Conservation (phyloP, 1,284 basidiomycete genomes). For the Tetrapyrgos nigripes region DNA sequence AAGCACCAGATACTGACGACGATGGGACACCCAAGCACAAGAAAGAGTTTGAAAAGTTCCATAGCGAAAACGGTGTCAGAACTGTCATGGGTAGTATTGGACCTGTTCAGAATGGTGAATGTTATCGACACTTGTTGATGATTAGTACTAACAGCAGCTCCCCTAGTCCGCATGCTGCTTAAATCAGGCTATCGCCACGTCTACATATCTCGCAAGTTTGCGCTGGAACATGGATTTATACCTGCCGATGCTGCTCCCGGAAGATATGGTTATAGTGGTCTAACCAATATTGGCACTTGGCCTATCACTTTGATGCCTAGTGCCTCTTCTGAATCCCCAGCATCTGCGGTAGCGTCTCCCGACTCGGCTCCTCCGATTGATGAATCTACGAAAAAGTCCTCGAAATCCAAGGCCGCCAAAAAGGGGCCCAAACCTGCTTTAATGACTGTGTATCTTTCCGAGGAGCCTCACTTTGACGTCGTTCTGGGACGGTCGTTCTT, state of each 20-base stretch:
- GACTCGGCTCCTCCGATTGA: constrained; percentile 16
- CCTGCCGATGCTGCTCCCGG: constrained; percentile 84
- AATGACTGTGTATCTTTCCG: constrained; percentile 80
- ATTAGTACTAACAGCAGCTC: constrained; percentile 9
- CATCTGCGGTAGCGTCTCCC: constrained; percentile 32
- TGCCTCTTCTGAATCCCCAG: constrained; percentile 33
- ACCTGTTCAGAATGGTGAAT: constrained; percentile 83
- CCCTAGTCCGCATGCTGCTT: constrained; percentile 88
- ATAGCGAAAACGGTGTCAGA: constrained; percentile 90
- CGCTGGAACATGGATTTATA: constrained; percentile 88
- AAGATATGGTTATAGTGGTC: constrained; percentile 85
- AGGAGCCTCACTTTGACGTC: constrained; percentile 97
- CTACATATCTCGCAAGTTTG: constrained; percentile 95
- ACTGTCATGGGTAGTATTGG: constrained; percentile 94
- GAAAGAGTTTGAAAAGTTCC: constrained; percentile 85
- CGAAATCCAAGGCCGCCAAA: constrained; percentile 1
- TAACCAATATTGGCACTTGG: constrained; percentile 84
- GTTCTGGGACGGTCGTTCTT: constrained; percentile 95
- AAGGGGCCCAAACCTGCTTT: constrained; percentile 37
- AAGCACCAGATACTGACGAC: constrained; percentile 41
- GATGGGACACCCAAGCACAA: constrained; percentile 65
- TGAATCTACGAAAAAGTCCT: constrained; percentile 6
- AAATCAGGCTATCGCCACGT: constrained; percentile 95
- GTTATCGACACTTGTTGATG: constrained; percentile 3
- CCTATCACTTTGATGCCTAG: constrained; percentile 66